Conservation (phyloP, 768 basidiomycete species). For the Russula dissimulans region DNA sequence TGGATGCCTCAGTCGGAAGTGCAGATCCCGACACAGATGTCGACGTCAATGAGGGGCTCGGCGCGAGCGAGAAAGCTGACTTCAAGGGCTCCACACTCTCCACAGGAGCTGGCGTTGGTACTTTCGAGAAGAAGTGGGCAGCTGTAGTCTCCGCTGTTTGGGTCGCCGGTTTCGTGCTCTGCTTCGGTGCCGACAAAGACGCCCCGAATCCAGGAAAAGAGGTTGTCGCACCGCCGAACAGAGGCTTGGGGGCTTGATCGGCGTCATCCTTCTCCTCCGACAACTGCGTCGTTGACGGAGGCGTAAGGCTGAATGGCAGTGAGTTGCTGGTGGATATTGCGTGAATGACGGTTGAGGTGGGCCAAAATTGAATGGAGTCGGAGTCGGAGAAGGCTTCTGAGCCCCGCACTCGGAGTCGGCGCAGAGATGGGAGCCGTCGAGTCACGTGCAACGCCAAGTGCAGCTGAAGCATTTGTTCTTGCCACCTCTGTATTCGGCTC, state of each 20-base stretch:
- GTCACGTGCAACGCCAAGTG: neutral
- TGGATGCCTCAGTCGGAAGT: neutral
- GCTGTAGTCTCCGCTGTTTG: conserved; percentile 2
- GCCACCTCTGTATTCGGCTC: neutral
- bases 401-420: neutral
- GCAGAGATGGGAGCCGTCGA: neutral
- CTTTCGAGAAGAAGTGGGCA: conserved; percentile 2
- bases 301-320: conserved; percentile 13
- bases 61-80: neutral
- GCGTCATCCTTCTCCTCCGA: conserved; percentile 3
- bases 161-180: neutral
- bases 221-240: conserved; percentile 4
- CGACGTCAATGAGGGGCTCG: neutral
- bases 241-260: neutral
- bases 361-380: conserved; percentile 1
- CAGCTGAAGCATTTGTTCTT: neutral
- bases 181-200: neutral
- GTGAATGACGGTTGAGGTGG: neutral
- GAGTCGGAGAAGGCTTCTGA: neutral
- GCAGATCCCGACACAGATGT: neutral
- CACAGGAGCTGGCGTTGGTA: neutral
- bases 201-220: conserved; percentile 13
- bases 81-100: conserved; percentile 11
- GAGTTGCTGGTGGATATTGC: neutral
- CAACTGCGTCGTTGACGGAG: neutral